Base-by-base conservation (phyloP, 345 rosid species). In the Hibiscus tridactylites region DNA sequence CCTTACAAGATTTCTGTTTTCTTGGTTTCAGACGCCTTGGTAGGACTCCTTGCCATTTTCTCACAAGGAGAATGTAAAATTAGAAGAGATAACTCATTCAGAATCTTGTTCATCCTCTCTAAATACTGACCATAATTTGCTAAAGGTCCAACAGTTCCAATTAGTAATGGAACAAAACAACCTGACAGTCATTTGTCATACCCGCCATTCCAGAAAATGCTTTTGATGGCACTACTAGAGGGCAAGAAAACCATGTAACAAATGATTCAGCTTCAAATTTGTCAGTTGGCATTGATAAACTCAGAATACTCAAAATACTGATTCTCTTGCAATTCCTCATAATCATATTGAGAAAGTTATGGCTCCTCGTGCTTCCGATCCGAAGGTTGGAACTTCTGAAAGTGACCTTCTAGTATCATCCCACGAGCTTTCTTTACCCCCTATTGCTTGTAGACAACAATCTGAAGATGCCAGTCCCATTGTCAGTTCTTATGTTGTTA, bases 11-110 rank as follows among this genome's bases (percentile, higher is more conserved):
- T 58, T 57, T 58, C 3, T 77, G 35, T 28, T 57, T 54, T 28
- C 35, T 56, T 61, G 72, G 39, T 74, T 82, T 77, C 79, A 76
- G 84, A 61, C 70, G 39, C 35, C 76, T 50, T 72, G 9, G 49
- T 21, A 19, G 73, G 37, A 16, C 65, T 53, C 68, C 68, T 77
- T 57, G 53, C 47, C 53, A 5, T 39, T 77, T 79, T 70, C 37
- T 74, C 49, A 44, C 21, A 89, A 85, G 90, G 54, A 49, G 54
- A 49, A 49, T 13, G 54, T 12, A 49, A 15, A 49, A 49, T 17
- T 1, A 49, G 17, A 49, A 49, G 54, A 15, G 54, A 47, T 26
- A 2, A 65, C 76, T 73, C 74, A 72, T 71, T 35, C 58, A 26
- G 74, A 58, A 35, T 44, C 74, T 26, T 77, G 71, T 47, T 67